Conservation (phyloP, 2,329 filamentous ascomycete genomes). For the Microsporum audouinii region DNA sequence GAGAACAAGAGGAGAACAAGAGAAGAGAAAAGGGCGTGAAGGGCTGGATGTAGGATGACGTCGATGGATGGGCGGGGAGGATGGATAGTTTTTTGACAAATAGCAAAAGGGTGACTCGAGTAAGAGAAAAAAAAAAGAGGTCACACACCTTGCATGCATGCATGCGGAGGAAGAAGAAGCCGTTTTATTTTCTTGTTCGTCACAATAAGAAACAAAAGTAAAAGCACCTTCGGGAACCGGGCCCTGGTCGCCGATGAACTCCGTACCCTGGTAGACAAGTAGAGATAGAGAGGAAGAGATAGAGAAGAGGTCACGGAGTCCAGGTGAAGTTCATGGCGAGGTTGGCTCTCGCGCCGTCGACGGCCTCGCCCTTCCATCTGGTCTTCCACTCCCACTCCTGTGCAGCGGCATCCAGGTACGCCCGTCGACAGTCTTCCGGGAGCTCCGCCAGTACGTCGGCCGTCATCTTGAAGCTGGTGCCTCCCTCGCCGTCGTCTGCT, state of each 20-base stretch:
- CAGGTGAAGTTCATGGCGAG: constrained; percentile 31
- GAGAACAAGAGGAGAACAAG: not conserved
- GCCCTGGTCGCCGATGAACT: not conserved
- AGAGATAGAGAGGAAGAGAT: not conserved
- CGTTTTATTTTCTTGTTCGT: too few relatives aligned
- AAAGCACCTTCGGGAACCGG: not conserved
- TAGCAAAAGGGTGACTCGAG: not conserved
- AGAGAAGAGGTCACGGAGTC: constrained; percentile 18
- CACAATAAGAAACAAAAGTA: not conserved
- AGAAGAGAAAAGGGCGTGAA: not conserved
- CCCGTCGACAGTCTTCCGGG: constrained; percentile 49
- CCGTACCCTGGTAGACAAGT: not conserved
- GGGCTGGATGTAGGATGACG: too few relatives aligned
- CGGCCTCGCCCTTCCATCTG: constrained; percentile 59
- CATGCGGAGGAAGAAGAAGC: too few relatives aligned
- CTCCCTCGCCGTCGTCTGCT: not conserved
- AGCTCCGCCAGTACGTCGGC: constrained; percentile 35
- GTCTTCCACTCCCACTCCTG: constrained; percentile 61
- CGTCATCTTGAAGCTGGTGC: constrained; percentile 11
- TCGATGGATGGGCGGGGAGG: too few relatives aligned
- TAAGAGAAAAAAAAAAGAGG: not conserved
- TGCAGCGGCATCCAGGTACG: constrained; percentile 56
- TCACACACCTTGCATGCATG: too few relatives aligned
- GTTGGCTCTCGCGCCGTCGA: constrained; percentile 35
- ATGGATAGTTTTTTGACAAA: not conserved